A percentile compares a stretch with the other conserved stretches of the same genome.
These are phyloP conservation scores for Abrus pulchellus DNA, from an alignment of 306 rosid genomes.

Conservation along the genomic window DNA sequence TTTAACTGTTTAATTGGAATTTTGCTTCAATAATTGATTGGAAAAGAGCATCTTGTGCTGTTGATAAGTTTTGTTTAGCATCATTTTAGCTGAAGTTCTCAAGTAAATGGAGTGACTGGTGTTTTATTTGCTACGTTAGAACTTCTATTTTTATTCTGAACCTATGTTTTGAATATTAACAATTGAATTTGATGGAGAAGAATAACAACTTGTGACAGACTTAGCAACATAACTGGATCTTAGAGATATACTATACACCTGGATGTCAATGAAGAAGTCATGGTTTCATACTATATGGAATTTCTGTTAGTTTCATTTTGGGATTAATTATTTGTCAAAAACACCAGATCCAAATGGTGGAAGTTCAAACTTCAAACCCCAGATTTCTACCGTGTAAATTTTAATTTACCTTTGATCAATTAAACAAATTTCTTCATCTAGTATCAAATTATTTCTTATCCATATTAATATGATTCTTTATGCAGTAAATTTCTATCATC, in stretches of 20 bases:
- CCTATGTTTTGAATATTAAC: slow-evolving; percentile 14
- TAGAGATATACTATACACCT: slow-evolving; percentile 1
- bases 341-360: background rate
- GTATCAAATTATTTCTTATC: slow-evolving; percentile 23
- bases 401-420: slow-evolving; percentile 18
- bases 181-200: slow-evolving; percentile 32
- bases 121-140: slow-evolving; percentile 38
- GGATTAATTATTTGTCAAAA: slow-evolving; percentile 6
- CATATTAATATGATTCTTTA: slow-evolving; percentile 7
- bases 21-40: slow-evolving; percentile 24
- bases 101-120: background rate
- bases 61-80: slow-evolving; percentile 27
- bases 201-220: slow-evolving; percentile 19
- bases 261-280: slow-evolving; percentile 30
- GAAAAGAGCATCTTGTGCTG: slow-evolving; percentile 35
- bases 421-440: background rate
- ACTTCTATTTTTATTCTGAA: slow-evolving; percentile 11
- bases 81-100: background rate
- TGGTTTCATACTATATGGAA: slow-evolving; percentile 4
- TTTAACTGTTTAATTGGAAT: slow-evolving; percentile 14
- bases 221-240: slow-evolving; percentile 22
- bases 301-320: slow-evolving; percentile 15
- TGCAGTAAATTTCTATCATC: slow-evolving; percentile 13
- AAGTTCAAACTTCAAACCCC: slow-evolving; percentile 41
- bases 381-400: background rate